These are phyloP conservation scores for Nosema bombycis DNA, from an alignment of 371 early-diverging fungal species.

Conservation along the genomic window DNA sequence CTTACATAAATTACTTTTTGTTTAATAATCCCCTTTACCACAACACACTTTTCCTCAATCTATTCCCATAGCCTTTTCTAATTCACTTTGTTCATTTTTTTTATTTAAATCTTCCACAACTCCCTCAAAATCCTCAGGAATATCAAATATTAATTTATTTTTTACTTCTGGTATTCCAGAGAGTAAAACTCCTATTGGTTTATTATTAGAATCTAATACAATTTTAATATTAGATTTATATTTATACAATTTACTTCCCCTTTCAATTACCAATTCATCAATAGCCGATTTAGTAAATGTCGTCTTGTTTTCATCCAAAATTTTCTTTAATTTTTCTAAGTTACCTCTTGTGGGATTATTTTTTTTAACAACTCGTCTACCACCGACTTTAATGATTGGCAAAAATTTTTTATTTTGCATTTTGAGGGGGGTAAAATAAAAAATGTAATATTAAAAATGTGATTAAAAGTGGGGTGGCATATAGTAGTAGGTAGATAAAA, in stretches of 20 bases:
- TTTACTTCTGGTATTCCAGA: conserved; percentile 17
- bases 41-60: not conserved
- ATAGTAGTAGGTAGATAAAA: conserved; percentile 13
- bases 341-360: not conserved
- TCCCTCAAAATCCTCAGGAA: not conserved
- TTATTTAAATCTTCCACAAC: not conserved
- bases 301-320: conserved; percentile 7
- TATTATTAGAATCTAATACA: conserved; percentile 22
- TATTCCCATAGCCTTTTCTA: conserved; percentile 2
- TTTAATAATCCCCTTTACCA: not conserved
- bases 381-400: conserved; percentile 27
- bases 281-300: conserved; percentile 11
- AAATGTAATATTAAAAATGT: not conserved
- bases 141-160: conserved; percentile 3
- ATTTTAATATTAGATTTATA: conserved; percentile 27
- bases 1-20: not conserved
- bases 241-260: not conserved
- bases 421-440: not conserved
- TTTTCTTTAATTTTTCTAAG: conserved; percentile 4
- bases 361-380: conserved; percentile 29
- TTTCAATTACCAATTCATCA: conserved; percentile 14
- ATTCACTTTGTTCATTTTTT: not conserved
- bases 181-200: conserved; percentile 28
- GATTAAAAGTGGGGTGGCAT: not conserved
- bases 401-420: conserved; percentile 18